Conservation (phyloP, 2,329 filamentous ascomycete species). For the Fusarium udum region DNA sequence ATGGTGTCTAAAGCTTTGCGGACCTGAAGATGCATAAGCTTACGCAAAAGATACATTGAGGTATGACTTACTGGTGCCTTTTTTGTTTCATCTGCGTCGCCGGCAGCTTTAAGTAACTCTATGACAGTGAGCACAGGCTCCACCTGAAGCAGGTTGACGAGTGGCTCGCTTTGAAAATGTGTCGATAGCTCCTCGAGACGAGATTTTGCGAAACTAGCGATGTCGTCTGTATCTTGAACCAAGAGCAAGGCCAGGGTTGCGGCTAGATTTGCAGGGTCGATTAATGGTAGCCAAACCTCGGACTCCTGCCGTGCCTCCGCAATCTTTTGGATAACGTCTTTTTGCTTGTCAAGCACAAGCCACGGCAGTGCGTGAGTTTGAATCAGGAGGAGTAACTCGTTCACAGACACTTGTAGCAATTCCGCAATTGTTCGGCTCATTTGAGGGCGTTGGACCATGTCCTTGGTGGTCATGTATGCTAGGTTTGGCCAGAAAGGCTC, state of each 20-base stretch:
- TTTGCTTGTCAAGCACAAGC: conserved; percentile 80
- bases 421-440: conserved; percentile 83
- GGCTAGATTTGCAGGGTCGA: conserved; percentile 66
- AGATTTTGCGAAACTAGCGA: conserved; percentile 73
- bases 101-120: conserved; percentile 83
- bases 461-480: conserved; percentile 83
- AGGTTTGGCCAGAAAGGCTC: conserved; percentile 90
- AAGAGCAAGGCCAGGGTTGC: conserved; percentile 68
- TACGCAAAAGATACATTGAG: neutral
- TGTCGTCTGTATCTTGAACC: conserved; percentile 63
- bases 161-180: conserved; percentile 72
- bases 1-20: conserved; percentile 59
- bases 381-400: conserved; percentile 77
- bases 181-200: conserved; percentile 74
- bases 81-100: conserved; percentile 69
- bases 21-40: conserved; percentile 53
- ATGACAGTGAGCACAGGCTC: conserved; percentile 81
- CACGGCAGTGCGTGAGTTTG: conserved; percentile 87
- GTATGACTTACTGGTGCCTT: conserved; percentile 63
- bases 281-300: conserved; percentile 65
- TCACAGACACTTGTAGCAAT: conserved; percentile 77
- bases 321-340: conserved; percentile 82
- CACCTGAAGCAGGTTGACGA: conserved; percentile 75
- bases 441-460: conserved; percentile 82
- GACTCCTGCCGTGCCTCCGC: conserved; percentile 78